Evolutionary conservation across 2,329 filamentous ascomycete species (phyloP), one percentile per base, ranked within the genome.

Genomic region (Myrmaecium sp.): DNA sequence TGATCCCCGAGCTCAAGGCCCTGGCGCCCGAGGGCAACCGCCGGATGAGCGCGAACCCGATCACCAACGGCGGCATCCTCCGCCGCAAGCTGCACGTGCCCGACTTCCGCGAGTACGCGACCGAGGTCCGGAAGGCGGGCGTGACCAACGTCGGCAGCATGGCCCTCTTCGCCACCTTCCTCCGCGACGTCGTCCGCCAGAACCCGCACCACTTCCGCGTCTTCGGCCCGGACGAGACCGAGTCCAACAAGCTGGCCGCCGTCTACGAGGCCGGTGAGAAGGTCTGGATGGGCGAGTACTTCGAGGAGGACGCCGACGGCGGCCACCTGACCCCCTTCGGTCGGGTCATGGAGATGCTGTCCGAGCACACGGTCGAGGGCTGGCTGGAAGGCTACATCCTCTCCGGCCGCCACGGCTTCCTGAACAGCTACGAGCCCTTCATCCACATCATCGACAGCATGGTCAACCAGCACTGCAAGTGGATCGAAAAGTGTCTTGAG

Each of bases 381-480:
- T 84, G 77, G 77, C 60, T 84, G 10, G 77, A 84, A 55, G 78
- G 78, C 3, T 84, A 83, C 44, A 53, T 80, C 21, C 60, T 84
- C 3, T 79, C 69, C 29, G 78, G 78, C 15, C 66, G 78, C 4
- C 77, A 83, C 36, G 77, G 78, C 8, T 47, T 84, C 32, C 64
- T 84, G 32, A 83, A 82, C 62, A 77, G 71, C 44, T 84, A 84
- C 53, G 78, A 84, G 49, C 75, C 77, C 0, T 84, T 84, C 44
- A 78, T 83, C 32, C 76, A 83, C 43, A 69, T 84, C 40, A 81
- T 84, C 40, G 76, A 83, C 49, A 80, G 74, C 2, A 84, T 84
- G 77, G 77, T 84, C 33, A 82, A 81, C 47, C 77, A 81, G 55
- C 77, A 84, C 54, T 81, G 75, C 58, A 84, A 84, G 50, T 83